These are phyloP conservation scores for Nidula microcarpa DNA, from an alignment of 768 basidiomycete genomes.

Conservation along the genomic window DNA sequence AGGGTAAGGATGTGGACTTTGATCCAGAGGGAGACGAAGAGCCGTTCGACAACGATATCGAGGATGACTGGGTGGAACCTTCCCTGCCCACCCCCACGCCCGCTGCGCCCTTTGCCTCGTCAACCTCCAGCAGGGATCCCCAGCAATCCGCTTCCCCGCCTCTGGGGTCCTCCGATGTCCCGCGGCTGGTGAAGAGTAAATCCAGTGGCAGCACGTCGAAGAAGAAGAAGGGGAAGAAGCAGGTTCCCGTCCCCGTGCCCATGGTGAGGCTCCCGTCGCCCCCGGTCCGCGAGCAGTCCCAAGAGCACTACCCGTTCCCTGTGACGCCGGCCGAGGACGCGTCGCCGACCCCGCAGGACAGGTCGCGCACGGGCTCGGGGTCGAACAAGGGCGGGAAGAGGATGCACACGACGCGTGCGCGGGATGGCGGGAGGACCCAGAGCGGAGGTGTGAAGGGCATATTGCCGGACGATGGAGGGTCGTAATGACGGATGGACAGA, in stretches of 20 bases:
- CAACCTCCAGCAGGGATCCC: background rate
- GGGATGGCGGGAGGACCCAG: constrained; percentile 81
- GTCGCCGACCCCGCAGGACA: constrained; percentile 10
- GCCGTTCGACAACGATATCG: constrained; percentile 43
- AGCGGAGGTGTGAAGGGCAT: constrained; percentile 84
- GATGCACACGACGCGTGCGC: constrained; percentile 72
- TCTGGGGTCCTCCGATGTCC: background rate
- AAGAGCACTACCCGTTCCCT: constrained; percentile 64
- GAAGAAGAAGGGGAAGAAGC: constrained; percentile 36
- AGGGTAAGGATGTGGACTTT: constrained; percentile 20
- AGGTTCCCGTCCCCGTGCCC: constrained; percentile 39
- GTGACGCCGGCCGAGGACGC: constrained; percentile 38
- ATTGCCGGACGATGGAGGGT: constrained; percentile 35
- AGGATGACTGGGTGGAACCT: constrained; percentile 71
- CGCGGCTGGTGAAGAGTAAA: constrained; percentile 10
- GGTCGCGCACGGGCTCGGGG: constrained; percentile 12
- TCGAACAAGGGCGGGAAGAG: constrained; percentile 19
- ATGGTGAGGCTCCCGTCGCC: constrained; percentile 34
- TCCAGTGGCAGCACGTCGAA: constrained; percentile 16
- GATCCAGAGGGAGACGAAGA: constrained; percentile 26
- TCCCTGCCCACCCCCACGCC: constrained; percentile 35
- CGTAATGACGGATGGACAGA: background rate
- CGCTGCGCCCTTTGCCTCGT: background rate
- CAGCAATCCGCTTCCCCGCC: background rate
- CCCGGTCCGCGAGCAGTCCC: constrained; percentile 29